phyloP scores from a whole-genome alignment of 2,329 filamentous ascomycete species.

The Aureobasidium sp. region DNA sequence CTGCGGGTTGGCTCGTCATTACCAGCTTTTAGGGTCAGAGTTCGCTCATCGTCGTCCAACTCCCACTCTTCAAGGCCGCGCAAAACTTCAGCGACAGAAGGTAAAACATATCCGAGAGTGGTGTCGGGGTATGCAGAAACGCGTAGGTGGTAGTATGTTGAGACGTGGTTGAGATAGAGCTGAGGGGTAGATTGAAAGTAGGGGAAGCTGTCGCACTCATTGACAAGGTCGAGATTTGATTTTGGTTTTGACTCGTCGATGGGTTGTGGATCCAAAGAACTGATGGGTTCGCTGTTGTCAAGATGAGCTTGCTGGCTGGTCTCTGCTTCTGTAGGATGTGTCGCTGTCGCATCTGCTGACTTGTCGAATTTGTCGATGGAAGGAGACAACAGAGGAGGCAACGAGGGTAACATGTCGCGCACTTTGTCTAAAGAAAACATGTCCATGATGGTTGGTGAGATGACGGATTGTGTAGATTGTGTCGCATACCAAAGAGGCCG shows the following conservation, averaged over 20 bases:
- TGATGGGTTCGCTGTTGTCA: conserved; percentile 6
- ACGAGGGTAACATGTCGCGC: conserved; percentile 26
- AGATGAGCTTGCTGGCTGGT: not conserved
- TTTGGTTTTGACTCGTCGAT: conserved; percentile 26
- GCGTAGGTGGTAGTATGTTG: conserved; percentile 56
- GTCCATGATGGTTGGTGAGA: conserved; percentile 19
- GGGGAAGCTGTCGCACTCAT: conserved; percentile 63
- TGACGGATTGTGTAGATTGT: not conserved
- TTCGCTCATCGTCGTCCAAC: conserved; percentile 54
- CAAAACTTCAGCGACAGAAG: conserved; percentile 53
- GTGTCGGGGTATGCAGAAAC: conserved; percentile 58
- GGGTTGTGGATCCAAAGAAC: conserved; percentile 23
- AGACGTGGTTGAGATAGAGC: conserved; percentile 42
- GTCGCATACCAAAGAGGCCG: conserved; percentile 1
- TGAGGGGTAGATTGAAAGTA: conserved; percentile 58
- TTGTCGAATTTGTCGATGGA: conserved; percentile 14
- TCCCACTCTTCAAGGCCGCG: conserved; percentile 53
- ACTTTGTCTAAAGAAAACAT: conserved; percentile 28
- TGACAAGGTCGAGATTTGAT: conserved; percentile 49
- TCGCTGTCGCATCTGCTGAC: conserved; percentile 20
- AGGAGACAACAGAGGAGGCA: conserved; percentile 19
- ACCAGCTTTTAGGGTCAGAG: conserved; percentile 52
- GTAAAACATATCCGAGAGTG: conserved; percentile 53
- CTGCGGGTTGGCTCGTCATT: conserved; percentile 58
- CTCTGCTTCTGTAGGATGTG: conserved; percentile 1